Base-by-base conservation (phyloP, 352 stramenopile species). In the Thraustochytrium sp. region DNA sequence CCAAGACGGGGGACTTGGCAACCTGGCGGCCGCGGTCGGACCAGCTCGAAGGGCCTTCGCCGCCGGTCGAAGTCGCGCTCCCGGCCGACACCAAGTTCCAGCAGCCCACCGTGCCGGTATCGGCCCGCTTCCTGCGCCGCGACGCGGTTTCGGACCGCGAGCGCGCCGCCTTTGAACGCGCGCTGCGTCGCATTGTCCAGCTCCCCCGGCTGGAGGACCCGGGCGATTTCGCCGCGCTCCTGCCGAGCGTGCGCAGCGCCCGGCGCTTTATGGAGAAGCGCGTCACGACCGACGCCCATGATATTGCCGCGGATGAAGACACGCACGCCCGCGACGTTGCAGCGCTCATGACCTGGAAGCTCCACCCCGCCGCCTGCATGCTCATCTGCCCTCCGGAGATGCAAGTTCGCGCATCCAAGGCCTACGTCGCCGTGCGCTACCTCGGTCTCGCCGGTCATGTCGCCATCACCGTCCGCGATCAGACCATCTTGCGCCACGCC, bases 391-490 rank as follows among this genome's bases (percentile, higher is more conserved):
- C 63, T 8, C 68, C 68, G 11, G 68, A 80, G 49, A 34, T 80
- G n/a, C 68, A 80, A 34, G 38, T 55, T 9, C 48, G 68, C 23
- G 68, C 21, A 0, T 63, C 26, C 8, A 23, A 44, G 18, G 23
- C 68, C 37, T 80, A 65, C 42, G n/a, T 80, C 31, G 68, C 68
- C 21, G 53, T 80, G 13, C 68, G 68, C 13, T 80, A 80, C 68
- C 21, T 80, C 13, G 68, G 13, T 29, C 68, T 63, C 9, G 68
- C 68, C 9, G 68, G 68, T 13, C 29, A 72, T 29, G 59, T 72
- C 36, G 59, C 9, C 26, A 31, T 72, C 36, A 29, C 26, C 2
- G 59, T 72, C 59, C 18, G 59, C 36, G 59, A 72, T 31, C 26
- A 72, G 40, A 21, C 59, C 0, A 9, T 72, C 9, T 29, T 72